Evolutionary conservation across 306 rosid species (phyloP).

Genomic region (Cercis canadensis): DNA sequence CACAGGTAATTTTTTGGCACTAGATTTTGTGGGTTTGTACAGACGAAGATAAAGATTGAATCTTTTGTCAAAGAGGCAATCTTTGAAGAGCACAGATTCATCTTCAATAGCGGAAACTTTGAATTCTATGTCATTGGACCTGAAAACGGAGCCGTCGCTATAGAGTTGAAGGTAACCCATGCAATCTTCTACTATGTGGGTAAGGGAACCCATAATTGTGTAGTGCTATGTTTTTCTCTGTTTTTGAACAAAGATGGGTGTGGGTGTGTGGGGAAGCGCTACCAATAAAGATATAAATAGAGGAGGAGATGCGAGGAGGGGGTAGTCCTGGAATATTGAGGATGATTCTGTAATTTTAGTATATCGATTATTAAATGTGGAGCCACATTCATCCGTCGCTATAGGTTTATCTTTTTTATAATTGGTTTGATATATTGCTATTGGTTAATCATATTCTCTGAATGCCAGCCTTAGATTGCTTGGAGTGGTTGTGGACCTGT

Average conservation of each 20-base stretch:
- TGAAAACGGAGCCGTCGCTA: constrained; percentile 78
- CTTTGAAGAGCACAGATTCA: constrained; percentile 58
- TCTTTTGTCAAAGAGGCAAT: constrained; percentile 50
- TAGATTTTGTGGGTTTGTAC: constrained; percentile 52
- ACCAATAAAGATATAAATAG: neutral
- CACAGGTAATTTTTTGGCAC: constrained; percentile 45
- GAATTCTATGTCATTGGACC: constrained; percentile 59
- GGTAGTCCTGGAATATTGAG: constrained; percentile 27
- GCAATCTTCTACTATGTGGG: constrained; percentile 82
- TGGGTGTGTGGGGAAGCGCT: neutral
- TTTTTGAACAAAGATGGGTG: neutral
- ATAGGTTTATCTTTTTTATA: neutral
- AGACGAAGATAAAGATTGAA: constrained; percentile 71
- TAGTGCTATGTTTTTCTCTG: neutral
- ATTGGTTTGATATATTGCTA: too few species aligned
- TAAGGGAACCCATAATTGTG: constrained; percentile 69
- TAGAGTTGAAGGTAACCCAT: constrained; percentile 85
- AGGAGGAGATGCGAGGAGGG: neutral
- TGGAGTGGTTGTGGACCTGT: too few species aligned
- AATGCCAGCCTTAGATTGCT: too few species aligned
- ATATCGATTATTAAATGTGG: constrained; percentile 33
- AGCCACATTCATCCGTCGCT: constrained; percentile 36
- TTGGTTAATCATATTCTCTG: too few species aligned
- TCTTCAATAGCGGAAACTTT: constrained; percentile 50
- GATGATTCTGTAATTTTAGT: constrained; percentile 35